Evolutionary conservation across 768 basidiomycete genomes (phyloP).

Genomic region (Leccinum subgranulosum): DNA sequence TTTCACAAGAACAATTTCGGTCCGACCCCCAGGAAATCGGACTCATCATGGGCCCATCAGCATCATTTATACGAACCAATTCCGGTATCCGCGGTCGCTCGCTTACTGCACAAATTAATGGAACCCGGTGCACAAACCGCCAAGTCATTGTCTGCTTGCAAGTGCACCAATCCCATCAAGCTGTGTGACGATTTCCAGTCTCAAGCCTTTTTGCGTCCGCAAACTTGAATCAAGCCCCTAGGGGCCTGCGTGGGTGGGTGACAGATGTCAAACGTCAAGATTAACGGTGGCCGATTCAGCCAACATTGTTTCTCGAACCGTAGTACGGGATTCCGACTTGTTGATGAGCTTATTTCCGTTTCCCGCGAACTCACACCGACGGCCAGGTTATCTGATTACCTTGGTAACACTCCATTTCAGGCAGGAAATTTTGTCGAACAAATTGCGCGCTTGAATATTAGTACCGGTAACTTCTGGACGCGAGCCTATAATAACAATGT

Average conservation of each 20-base stretch:
- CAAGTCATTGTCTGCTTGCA: neutral
- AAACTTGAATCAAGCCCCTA: neutral
- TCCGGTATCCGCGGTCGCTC: neutral
- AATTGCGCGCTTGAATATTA: neutral
- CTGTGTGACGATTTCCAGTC: neutral
- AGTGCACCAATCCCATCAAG: neutral
- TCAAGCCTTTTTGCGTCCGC: neutral
- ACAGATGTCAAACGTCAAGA: constrained; percentile 12
- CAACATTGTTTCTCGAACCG: neutral
- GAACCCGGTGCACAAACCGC: neutral
- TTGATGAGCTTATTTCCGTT: neutral
- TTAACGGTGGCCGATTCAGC: constrained; percentile 1
- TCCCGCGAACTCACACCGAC: neutral
- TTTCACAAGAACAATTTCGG: neutral
- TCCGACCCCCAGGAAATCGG: neutral
- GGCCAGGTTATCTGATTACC: neutral
- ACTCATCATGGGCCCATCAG: neutral
- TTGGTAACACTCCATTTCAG: neutral
- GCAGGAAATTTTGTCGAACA: neutral
- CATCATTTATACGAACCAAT: neutral
- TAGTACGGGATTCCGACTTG: neutral
- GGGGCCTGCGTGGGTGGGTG: neutral
- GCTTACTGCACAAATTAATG: neutral
- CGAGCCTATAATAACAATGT: neutral
- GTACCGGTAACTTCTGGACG: neutral